These are phyloP conservation scores for Capsella rubella DNA, from an alignment of 441 rosid genomes.

Conservation along the genomic window DNA sequence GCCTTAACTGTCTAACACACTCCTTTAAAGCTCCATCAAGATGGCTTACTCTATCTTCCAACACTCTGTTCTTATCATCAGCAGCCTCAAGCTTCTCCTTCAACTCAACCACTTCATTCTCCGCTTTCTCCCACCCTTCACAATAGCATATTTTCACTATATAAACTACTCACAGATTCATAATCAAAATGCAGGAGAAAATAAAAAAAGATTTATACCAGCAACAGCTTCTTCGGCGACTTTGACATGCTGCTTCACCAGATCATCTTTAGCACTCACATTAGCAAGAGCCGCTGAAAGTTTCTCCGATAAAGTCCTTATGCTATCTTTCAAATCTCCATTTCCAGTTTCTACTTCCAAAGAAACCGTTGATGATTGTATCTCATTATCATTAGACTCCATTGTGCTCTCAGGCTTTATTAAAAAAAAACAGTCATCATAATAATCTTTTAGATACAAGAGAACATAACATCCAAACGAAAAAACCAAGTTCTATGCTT, in stretches of 20 bases:
- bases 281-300: conserved; percentile 89
- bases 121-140: conserved; percentile 96
- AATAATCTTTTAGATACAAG: neutral
- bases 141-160: neutral
- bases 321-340: conserved; percentile 41
- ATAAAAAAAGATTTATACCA: conserved; percentile 51
- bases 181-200: neutral
- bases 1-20: conserved; percentile 90
- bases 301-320: conserved; percentile 59
- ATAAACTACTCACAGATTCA: neutral
- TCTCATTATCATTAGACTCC: conserved; percentile 54
- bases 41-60: conserved; percentile 80
- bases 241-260: conserved; percentile 91
- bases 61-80: conserved; percentile 49
- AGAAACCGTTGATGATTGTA: conserved; percentile 62
- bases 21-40: conserved; percentile 95
- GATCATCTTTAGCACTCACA: conserved; percentile 86
- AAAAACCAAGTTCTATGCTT: neutral
- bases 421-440: conserved; percentile 1
- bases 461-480: neutral
- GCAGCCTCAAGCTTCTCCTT: conserved; percentile 78
- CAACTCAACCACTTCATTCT: conserved; percentile 67
- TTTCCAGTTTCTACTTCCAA: conserved; percentile 48
- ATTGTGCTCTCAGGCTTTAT: conserved; percentile 61
- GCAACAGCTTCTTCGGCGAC: conserved; percentile 99